A percentile compares a stretch with the other conserved stretches of the same genome.
Conservation (phyloP, 179 eudicot genomes). For the Corrigiola litoralis region DNA sequence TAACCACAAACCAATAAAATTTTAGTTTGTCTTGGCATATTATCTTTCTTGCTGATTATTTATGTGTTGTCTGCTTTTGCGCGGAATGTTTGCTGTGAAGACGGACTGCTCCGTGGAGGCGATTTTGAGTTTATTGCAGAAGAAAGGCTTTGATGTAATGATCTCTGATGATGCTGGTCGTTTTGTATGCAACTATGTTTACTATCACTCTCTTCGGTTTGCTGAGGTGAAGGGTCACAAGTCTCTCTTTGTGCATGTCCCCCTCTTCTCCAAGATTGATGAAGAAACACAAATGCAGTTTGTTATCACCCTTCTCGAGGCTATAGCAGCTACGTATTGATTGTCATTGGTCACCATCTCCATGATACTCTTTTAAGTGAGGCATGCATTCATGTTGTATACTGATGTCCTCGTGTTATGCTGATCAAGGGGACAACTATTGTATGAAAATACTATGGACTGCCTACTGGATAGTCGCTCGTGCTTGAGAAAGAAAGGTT, state of each 20-base stretch:
- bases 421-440: background rate
- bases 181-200: constrained; percentile 76
- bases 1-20: background rate
- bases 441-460: background rate
- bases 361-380: background rate
- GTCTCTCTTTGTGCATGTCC: constrained; percentile 78
- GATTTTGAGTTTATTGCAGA: constrained; percentile 41
- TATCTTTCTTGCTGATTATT: background rate
- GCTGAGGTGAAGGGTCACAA: constrained; percentile 59
- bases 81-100: constrained; percentile 28
- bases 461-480: background rate
- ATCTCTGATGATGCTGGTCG: constrained; percentile 71
- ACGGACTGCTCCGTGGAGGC: constrained; percentile 44
- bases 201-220: constrained; percentile 70
- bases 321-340: constrained; percentile 51
- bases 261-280: constrained; percentile 55
- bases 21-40: background rate
- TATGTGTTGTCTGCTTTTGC: background rate
- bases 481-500: background rate
- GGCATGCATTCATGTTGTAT: constrained; percentile 12
- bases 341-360: background rate
- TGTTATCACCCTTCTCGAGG: constrained; percentile 50
- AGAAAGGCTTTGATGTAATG: constrained; percentile 45
- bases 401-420: background rate
- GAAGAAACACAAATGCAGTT: constrained; percentile 70